Evolutionary conservation across 73 alveolate species (phyloP).

Genomic region (Paramecium caudatum): DNA sequence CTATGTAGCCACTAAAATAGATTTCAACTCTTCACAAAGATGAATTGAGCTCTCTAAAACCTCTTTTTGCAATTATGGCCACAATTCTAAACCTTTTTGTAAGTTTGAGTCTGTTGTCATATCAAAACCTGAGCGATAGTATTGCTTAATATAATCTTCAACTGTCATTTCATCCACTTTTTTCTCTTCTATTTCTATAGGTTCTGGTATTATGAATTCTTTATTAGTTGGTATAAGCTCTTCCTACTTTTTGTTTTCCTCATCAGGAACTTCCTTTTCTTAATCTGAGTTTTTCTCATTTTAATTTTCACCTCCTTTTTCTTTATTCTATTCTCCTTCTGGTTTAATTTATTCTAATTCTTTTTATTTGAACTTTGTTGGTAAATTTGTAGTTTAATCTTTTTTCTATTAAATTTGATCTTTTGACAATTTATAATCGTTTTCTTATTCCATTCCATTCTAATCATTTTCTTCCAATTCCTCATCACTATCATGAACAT

Average conservation of each 20-base stretch:
- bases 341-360: neutral
- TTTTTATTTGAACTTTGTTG: slow-evolving; percentile 48
- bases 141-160: slow-evolving; percentile 80
- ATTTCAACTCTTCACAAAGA: slow-evolving; percentile 90
- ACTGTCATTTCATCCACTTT: slow-evolving; percentile 79
- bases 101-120: slow-evolving; percentile 78
- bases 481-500: slow-evolving; percentile 81
- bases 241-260: slow-evolving; percentile 81
- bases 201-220: slow-evolving; percentile 79
- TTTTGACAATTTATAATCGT: slow-evolving; percentile 83
- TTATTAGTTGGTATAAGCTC: too few species aligned
- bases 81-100: slow-evolving; percentile 79
- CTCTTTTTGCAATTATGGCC: slow-evolving; percentile 81
- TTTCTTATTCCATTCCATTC: slow-evolving; percentile 84
- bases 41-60: slow-evolving; percentile 76
- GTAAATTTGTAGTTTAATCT: slow-evolving; percentile 78
- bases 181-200: slow-evolving; percentile 78
- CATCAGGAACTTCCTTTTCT: slow-evolving; percentile 81
- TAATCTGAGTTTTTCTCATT: slow-evolving; percentile 78
- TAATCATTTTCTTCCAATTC: slow-evolving; percentile 77
- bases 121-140: slow-evolving; percentile 80
- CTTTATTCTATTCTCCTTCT: slow-evolving; percentile 77
- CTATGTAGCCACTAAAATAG: slow-evolving; percentile 93
- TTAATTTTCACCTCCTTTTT: slow-evolving; percentile 78
- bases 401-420: slow-evolving; percentile 83